Evolutionary conservation across 768 basidiomycete genomes (phyloP), one percentile per base, ranked within the genome.

Genomic region (Tephrocybe sp.): DNA sequence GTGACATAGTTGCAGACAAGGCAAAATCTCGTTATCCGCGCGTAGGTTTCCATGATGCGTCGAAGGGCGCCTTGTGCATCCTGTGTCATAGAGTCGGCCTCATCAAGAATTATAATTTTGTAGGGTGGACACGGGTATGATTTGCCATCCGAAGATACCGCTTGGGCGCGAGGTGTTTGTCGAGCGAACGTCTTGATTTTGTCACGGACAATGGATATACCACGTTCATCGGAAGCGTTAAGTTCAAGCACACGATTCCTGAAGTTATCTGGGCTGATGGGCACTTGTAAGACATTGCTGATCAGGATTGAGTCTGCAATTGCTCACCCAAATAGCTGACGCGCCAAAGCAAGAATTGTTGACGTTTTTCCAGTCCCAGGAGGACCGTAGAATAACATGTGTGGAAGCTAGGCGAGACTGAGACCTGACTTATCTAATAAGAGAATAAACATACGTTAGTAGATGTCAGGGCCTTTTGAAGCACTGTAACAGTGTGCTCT

Each of bases 41-140:
- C 92, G 61, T 98, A 94, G n/a, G 86, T 95, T 69, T 99, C 97
- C 97, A 99, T 99, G 64, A 98, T 98, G n/a, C 97, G 83, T 34
- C 97, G 79, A 32, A 99, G 74, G 0, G 97, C 97, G 27, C 89
- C 94, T 66, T 99, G 97, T 4, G 97, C 97, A 64, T 99, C 97
- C 70, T 98, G 96, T 5, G 97, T 99, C 97, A 99, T 99, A 5
- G 93, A 96, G 67, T 99, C 97, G 18, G 97, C 97, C 70, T 99
- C 97, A 60, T 99, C 97, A 21, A 99, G 82, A 54, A 99, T 98
- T 63, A 99, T 88, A 56, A 99, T 96, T 66, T 99, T 99, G 76
- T 92, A 99, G 0, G 97, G 97, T 12, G 97, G 97, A 65, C 91
- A 96, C 36, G 95, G 96, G 63, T 98, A 98, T 35, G 75, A 79